Percentiles rank a stretch among this genome's conserved stretches.
These are phyloP conservation scores for Nakaseomyces bracarensis DNA, from an alignment of 1,139 yeast genomes.

Conservation along the genomic window DNA sequence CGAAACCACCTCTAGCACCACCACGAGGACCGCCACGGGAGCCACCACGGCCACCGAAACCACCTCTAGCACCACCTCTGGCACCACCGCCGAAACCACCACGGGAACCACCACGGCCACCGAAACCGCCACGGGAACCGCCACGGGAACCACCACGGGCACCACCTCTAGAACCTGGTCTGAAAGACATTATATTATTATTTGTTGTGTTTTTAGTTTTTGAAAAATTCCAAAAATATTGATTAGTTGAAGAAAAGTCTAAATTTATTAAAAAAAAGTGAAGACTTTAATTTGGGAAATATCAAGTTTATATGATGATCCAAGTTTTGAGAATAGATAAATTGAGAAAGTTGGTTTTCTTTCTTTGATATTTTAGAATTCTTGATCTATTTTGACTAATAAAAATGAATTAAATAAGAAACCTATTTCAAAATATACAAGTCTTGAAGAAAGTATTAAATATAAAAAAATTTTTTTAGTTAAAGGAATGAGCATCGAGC, in stretches of 20 bases:
- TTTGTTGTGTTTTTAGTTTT: slow-evolving; percentile 9
- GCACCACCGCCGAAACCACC: slow-evolving; percentile 49
- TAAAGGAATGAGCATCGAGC: not conserved
- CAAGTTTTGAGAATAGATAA: not conserved
- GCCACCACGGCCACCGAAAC: slow-evolving; percentile 44
- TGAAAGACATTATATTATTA: slow-evolving; percentile 41
- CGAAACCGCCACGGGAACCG: slow-evolving; percentile 35
- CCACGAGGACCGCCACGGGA: slow-evolving; percentile 58
- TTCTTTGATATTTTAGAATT: not conserved
- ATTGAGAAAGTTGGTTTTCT: not conserved
- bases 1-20: slow-evolving; percentile 44
- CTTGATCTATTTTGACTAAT: not conserved
- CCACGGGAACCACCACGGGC: slow-evolving; percentile 34
- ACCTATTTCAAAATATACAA: too few relatives aligned
- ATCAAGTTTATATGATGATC: too few relatives aligned
- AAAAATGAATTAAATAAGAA: slow-evolving; percentile 3
- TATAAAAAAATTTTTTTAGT: slow-evolving; percentile 6
- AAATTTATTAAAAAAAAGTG: not conserved
- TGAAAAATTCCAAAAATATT: too few relatives aligned
- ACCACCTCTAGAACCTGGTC: slow-evolving; percentile 45
- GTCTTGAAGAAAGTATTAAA: slow-evolving; percentile 3
- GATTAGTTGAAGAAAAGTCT: not conserved
- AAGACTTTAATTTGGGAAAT: too few relatives aligned
- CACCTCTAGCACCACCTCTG: slow-evolving; percentile 49
- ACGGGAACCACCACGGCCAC: slow-evolving; percentile 37